Evolutionary conservation across 306 rosid species (phyloP).

Genomic region (Spatholobus suberectus): DNA sequence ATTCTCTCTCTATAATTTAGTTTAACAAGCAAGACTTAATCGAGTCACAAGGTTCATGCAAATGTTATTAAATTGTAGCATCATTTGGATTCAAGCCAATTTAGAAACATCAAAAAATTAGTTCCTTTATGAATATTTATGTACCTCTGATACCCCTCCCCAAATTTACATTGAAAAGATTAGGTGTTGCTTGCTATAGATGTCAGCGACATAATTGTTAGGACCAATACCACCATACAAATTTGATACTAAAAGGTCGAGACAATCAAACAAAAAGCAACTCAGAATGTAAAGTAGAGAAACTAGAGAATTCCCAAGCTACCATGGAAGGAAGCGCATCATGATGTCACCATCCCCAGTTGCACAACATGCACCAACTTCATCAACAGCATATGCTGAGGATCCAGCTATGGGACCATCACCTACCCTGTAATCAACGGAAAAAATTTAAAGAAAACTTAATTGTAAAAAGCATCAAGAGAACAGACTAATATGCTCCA

Average conservation of each 20-base stretch:
- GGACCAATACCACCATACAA: not conserved
- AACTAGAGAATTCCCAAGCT: conserved; percentile 16
- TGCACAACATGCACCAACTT: conserved; percentile 95
- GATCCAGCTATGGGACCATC: conserved; percentile 95
- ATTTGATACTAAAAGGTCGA: not conserved
- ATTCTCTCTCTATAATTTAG: too few species aligned
- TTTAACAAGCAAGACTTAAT: too few species aligned
- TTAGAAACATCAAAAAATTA: too few species aligned
- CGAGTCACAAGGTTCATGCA: too few species aligned
- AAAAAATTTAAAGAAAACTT: not conserved
- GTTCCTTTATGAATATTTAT: too few species aligned
- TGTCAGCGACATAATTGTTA: conserved; percentile 1
- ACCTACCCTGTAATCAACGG: conserved; percentile 73
- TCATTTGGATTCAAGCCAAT: too few species aligned
- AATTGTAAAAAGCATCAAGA: not conserved
- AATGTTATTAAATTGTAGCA: too few species aligned
- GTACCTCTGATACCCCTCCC: too few species aligned
- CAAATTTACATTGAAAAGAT: not conserved
- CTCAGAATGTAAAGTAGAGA: conserved; percentile 24
- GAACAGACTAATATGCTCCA: not conserved
- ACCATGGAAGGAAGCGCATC: conserved; percentile 99
- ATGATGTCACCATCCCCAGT: conserved; percentile 93
- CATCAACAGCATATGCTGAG: conserved; percentile 78
- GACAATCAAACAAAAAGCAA: conserved; percentile 22
- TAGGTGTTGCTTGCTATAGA: not conserved